Evolutionary conservation across 441 rosid genomes (phyloP), one percentile per base, ranked within the genome.

Genomic region (Adansonia gregorii): DNA sequence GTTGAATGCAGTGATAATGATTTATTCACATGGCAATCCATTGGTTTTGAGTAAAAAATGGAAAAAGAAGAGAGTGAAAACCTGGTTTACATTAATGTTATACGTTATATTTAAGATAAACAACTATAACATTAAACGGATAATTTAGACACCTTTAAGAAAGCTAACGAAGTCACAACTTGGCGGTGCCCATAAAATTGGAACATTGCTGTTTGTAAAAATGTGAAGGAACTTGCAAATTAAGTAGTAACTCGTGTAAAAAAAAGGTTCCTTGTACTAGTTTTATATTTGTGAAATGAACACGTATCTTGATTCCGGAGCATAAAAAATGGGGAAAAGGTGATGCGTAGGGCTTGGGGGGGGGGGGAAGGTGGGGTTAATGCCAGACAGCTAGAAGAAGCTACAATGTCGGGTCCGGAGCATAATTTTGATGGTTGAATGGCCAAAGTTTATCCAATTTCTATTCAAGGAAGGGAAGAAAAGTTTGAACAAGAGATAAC

Each of bases 1-100:
- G 78, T 59, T 78, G 59, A 39, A 65, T 39, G 24, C 59, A 54
- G 20, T n/a, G 19, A 54, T 54, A 54, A 54, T 54, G 59, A 54
- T 52, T 24, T 54, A 54, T 54, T 15, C 19, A 54, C 59, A 54
- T 55, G 60, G 31, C 74, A 46, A 10, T 65, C 4, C 76, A 31
- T n/a, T 49, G 22, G 41, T 8, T 39, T 66, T 66, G 2, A 66
- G 31, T 9, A 14, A 0, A 4, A 12, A 27, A 0, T 43, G 43
- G 17, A 1, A 24, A 24, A 24, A 24, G 27, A 24, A 24, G 27
- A 24, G 27, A 24, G 27, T 24, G 27, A 24, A 24, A 24, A 24
- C 27, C 27, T 1, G 27, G 0, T 24, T 24, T 24, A 24, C 27
- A 24, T 24, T 24, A 24, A 24, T 24, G 27, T 24, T 24, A 24